Evolutionary conservation across 352 stramenopile genomes (phyloP).

Genomic region (Globisporangium spinosum): DNA sequence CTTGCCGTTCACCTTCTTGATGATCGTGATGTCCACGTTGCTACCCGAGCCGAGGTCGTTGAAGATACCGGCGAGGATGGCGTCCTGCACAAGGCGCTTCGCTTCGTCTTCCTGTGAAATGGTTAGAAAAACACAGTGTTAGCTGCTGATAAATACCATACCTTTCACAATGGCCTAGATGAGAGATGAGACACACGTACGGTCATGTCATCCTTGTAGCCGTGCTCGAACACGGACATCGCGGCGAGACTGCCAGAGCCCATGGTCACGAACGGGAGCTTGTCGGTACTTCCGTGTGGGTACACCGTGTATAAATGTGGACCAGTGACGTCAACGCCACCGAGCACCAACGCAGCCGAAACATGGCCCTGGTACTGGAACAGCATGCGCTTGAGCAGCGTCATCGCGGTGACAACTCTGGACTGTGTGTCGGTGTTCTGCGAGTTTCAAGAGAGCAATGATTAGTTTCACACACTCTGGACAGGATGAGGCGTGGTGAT

Average conservation of each 20-base stretch:
- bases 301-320: constrained; percentile 98
- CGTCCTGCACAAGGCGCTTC: constrained; percentile 94
- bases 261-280: constrained; percentile 98
- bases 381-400: constrained; percentile 95
- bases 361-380: constrained; percentile 97
- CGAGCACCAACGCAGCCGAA: constrained; percentile 95
- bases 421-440: constrained; percentile 83
- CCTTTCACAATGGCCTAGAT: too few species aligned
- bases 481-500: not conserved
- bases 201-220: constrained; percentile 94
- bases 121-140: too few species aligned
- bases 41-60: constrained; percentile 97
- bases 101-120: constrained; percentile 88
- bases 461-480: not conserved
- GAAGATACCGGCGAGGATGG: constrained; percentile 96
- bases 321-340: constrained; percentile 94
- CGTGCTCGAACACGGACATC: constrained; percentile 96
- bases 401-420: constrained; percentile 96
- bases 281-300: constrained; percentile 95
- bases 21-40: constrained; percentile 96
- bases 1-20: constrained; percentile 87
- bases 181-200: constrained; percentile 18
- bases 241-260: constrained; percentile 96
- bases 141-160: too few species aligned
- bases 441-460: not conserved